These are phyloP conservation scores for Gomphus sp. DNA, from an alignment of 1,284 basidiomycete genomes.

Conservation along the genomic window DNA sequence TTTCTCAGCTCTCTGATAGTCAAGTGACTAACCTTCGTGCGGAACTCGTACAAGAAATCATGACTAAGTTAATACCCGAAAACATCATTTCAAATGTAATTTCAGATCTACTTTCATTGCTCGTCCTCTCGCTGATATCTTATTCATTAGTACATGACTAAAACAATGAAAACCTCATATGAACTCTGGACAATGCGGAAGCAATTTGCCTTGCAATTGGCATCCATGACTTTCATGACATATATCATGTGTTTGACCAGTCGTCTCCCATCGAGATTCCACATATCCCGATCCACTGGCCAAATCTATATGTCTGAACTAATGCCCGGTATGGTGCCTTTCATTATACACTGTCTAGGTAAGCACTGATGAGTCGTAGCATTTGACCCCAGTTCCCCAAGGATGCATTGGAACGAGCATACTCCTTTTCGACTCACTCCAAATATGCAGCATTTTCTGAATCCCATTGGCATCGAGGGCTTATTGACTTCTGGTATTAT, in stretches of 20 bases:
- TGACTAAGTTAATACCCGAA: slow-evolving; percentile 85
- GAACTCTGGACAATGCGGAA: slow-evolving; percentile 97
- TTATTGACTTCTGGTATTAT: slow-evolving; percentile 81
- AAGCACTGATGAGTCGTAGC: background rate
- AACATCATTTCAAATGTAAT: slow-evolving; percentile 77
- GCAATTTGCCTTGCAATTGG: slow-evolving; percentile 89
- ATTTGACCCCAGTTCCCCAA: slow-evolving; percentile 6
- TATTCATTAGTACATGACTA: slow-evolving; percentile 71
- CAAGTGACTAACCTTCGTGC: slow-evolving; percentile 67
- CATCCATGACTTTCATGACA: slow-evolving; percentile 88
- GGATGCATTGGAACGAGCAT: slow-evolving; percentile 54
- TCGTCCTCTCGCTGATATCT: background rate
- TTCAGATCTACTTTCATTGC: slow-evolving; percentile 11
- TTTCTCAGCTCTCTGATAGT: slow-evolving; percentile 6
- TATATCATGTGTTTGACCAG: slow-evolving; percentile 83
- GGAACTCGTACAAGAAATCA: slow-evolving; percentile 88
- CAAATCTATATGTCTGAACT: slow-evolving; percentile 88
- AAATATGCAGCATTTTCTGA: slow-evolving; percentile 92
- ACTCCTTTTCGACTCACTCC: slow-evolving; percentile 97
- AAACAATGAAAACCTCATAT: slow-evolving; percentile 75
- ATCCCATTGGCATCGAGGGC: slow-evolving; percentile 86
- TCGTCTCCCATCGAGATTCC: slow-evolving; percentile 80
- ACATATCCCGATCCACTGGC: slow-evolving; percentile 83
- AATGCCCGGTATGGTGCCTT: slow-evolving; percentile 55
- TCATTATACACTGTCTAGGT: background rate